These are phyloP conservation scores for Dendrocalamus latiflorus DNA, from an alignment of 202 grass and related monocot genomes.

Conservation along the genomic window DNA sequence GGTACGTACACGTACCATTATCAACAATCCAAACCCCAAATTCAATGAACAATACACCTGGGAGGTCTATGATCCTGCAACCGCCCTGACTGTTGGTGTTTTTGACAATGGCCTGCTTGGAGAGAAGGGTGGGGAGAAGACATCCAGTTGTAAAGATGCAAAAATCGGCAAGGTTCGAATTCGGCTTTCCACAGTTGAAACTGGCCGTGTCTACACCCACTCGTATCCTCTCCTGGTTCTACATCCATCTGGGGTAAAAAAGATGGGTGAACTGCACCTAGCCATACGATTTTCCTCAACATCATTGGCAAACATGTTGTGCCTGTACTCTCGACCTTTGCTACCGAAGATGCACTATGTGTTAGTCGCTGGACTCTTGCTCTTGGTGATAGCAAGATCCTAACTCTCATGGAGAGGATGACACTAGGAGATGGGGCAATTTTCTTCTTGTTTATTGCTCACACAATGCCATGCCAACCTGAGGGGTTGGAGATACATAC, in stretches of 20 bases:
- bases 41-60: constrained; percentile 98
- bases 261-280: constrained; percentile 95
- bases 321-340: constrained; percentile 74
- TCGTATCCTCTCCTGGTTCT: constrained; percentile 87
- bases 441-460: no score
- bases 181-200: constrained; percentile 94
- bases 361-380: no score
- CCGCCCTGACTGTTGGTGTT: constrained; percentile 79
- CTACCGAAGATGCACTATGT: constrained; percentile 53
- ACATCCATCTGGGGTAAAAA: constrained; percentile 89
- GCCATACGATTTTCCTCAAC: constrained; percentile 91
- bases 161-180: constrained; percentile 90
- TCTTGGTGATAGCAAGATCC: no score
- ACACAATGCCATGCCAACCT: no score
- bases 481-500: no score
- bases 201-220: constrained; percentile 91
- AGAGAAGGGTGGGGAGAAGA: constrained; percentile 59
- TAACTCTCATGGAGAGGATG: no score
- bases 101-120: constrained; percentile 94
- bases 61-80: constrained; percentile 94
- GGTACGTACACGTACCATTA: constrained; percentile 85
- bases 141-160: constrained; percentile 54
- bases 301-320: constrained; percentile 80
- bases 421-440: no score
- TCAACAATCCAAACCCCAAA: constrained; percentile 67